These are phyloP conservation scores for Skeletonema costatum DNA, from an alignment of 108 stramenopile genomes.

Conservation along the genomic window DNA sequence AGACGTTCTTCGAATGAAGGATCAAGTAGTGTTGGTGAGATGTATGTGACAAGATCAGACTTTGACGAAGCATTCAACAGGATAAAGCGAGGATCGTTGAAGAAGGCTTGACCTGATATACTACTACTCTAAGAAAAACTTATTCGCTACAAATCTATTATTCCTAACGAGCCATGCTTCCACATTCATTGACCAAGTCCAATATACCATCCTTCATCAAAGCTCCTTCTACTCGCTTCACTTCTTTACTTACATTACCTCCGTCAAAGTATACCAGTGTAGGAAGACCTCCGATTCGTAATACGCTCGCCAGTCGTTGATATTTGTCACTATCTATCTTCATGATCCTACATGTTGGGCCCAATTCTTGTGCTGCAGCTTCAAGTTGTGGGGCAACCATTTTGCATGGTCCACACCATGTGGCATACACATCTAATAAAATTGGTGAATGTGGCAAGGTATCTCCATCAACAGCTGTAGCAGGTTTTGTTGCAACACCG, in stretches of 20 bases:
- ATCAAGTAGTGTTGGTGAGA: neutral
- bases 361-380: slow-evolving; percentile 66
- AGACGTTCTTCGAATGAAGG: slow-evolving; percentile 29
- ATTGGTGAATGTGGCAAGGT: slow-evolving; percentile 51
- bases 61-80: slow-evolving; percentile 27
- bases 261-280: slow-evolving; percentile 54
- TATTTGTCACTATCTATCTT: slow-evolving; percentile 86
- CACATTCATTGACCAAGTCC: slow-evolving; percentile 47
- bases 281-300: slow-evolving; percentile 60
- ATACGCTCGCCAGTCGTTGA: slow-evolving; percentile 50
- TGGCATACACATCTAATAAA: slow-evolving; percentile 86
- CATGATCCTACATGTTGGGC: slow-evolving; percentile 61
- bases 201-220: slow-evolving; percentile 66
- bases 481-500: neutral
- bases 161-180: neutral
- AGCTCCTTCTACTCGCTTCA: slow-evolving; percentile 80
- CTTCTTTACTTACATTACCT: slow-evolving; percentile 44
- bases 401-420: slow-evolving; percentile 93
- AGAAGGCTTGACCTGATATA: neutral
- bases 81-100: neutral
- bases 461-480: neutral
- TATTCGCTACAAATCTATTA: neutral
- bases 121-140: neutral
- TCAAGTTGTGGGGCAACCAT: slow-evolving; percentile 72
- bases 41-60: slow-evolving; percentile 27